Evolutionary conservation across 164 flowering plant genomes (phyloP).

Genomic region (Hamamelis virginiana): DNA sequence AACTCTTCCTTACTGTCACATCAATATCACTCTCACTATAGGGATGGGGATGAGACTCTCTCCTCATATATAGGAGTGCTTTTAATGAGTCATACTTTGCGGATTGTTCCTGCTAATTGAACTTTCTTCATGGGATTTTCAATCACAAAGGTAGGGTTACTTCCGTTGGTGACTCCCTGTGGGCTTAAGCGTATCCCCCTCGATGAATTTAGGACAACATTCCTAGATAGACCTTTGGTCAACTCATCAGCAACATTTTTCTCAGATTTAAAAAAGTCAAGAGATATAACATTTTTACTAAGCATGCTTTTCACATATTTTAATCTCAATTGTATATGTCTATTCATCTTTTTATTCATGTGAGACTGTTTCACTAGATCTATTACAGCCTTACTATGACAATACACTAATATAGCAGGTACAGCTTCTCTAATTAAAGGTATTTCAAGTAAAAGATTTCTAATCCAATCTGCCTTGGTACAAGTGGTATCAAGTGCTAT

Average conservation of each 20-base stretch:
- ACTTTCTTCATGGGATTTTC: too few relatives aligned
- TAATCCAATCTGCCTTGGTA: constrained; percentile 9
- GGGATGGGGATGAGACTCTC: neutral
- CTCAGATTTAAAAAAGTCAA: too few relatives aligned
- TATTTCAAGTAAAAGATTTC: constrained; percentile 11
- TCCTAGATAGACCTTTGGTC: constrained; percentile 1
- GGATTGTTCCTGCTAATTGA: neutral
- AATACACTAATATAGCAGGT: constrained; percentile 5
- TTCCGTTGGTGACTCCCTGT: neutral
- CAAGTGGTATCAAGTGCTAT: constrained; percentile 5
- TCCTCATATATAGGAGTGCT: constrained; percentile 3
- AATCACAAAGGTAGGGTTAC: constrained; percentile 1
- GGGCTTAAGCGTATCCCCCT: neutral
- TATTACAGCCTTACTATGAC: too few relatives aligned
- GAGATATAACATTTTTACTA: neutral
- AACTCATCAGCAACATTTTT: neutral
- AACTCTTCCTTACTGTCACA: constrained; percentile 1
- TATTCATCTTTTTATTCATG: neutral
- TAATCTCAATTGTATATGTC: neutral
- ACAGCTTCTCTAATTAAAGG: neutral
- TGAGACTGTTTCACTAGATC: neutral
- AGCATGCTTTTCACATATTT: neutral
- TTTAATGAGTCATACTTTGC: neutral
- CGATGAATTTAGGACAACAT: neutral
- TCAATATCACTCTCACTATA: neutral